These are phyloP conservation scores for Haberlea rhodopensis DNA, from an alignment of 257 asterid species.

Conservation along the genomic window DNA sequence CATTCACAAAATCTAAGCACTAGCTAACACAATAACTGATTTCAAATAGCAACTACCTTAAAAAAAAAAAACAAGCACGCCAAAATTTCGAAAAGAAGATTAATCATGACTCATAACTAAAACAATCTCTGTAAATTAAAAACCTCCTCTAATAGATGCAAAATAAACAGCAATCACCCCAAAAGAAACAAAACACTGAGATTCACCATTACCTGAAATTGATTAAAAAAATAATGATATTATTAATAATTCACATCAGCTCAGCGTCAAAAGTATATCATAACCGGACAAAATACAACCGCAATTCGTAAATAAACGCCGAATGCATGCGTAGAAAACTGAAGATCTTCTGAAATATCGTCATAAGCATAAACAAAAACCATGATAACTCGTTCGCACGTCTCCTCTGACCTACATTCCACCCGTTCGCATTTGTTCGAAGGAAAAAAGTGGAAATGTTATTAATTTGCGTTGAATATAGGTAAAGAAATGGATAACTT, in stretches of 20 bases:
- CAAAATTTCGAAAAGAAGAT: no score
- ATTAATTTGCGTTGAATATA: not conserved
- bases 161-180: not conserved
- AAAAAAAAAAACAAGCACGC: no score
- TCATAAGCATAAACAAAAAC: slow-evolving; percentile 32
- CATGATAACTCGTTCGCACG: slow-evolving; percentile 20
- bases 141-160: not conserved
- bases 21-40: no score
- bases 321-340: slow-evolving; percentile 3
- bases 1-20: not conserved
- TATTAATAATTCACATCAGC: slow-evolving; percentile 27
- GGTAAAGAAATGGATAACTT: slow-evolving; percentile 36
- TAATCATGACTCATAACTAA: no score
- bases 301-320: slow-evolving; percentile 25
- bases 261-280: slow-evolving; percentile 23
- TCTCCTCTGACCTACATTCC: slow-evolving; percentile 11
- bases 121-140: not conserved
- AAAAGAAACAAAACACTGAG: slow-evolving; percentile 16
- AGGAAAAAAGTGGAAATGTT: not conserved
- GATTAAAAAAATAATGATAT: slow-evolving; percentile 10
- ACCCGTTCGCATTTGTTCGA: slow-evolving; percentile 7
- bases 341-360: slow-evolving; percentile 36
- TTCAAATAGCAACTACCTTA: no score
- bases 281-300: slow-evolving; percentile 5
- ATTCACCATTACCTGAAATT: slow-evolving; percentile 11